A percentile compares a stretch with the other conserved stretches of the same genome.
phyloP scores from a whole-genome alignment of 768 basidiomycete genomes.

The Cystofilobasidium ferigula region DNA sequence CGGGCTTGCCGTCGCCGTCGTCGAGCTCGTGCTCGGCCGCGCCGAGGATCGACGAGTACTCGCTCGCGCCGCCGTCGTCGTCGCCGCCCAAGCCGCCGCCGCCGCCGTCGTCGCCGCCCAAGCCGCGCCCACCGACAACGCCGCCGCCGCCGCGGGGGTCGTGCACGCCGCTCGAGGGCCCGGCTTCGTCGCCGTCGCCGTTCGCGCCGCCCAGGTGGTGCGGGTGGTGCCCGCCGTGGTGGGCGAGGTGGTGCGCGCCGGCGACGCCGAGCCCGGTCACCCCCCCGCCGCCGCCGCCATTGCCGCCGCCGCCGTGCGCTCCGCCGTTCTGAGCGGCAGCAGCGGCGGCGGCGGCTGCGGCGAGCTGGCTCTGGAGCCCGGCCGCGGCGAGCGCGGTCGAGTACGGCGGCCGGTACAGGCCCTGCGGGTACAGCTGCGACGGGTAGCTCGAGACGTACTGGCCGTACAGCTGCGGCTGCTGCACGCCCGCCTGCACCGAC shows the following conservation, averaged over 20 bases:
- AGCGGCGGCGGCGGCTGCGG: neutral
- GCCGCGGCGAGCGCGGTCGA: neutral
- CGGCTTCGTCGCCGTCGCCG: conserved; percentile 3
- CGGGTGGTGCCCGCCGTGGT: no score
- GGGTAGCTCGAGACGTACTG: neutral
- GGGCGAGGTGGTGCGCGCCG: no score
- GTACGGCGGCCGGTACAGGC: neutral
- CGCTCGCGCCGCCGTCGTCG: neutral
- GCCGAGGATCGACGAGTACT: conserved; percentile 2
- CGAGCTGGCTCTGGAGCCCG: neutral
- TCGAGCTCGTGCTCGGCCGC: neutral
- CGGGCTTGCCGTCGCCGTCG: no score
- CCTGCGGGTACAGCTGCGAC: neutral
- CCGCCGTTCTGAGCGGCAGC: no score
- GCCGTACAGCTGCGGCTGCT: neutral
- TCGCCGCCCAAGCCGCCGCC: no score
- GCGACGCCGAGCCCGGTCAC: no score
- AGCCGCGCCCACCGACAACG: no score
- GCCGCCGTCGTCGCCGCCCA: no score
- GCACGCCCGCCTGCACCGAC: neutral
- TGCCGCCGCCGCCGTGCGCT: no score
- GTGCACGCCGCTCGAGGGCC: neutral
- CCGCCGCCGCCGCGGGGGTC: no score
- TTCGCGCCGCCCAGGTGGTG: no score
- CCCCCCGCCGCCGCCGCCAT: no score